Base-by-base conservation (phyloP, 441 rosid species). In the Gossypium schwendimanii region DNA sequence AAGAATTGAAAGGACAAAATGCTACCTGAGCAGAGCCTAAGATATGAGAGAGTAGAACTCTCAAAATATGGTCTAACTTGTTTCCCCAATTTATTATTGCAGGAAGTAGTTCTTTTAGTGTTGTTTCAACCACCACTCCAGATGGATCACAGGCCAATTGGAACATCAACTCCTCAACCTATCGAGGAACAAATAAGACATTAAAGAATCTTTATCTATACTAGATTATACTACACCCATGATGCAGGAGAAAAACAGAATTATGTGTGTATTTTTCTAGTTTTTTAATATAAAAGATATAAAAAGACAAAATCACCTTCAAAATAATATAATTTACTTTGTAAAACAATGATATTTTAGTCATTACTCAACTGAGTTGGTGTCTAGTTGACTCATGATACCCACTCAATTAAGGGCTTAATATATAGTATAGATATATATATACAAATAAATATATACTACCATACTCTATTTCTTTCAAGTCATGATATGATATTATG, bases 91-190 rank as follows among this genome's bases (percentile, higher is more conserved):
- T 88, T 71, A 91, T 84, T 49, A 92, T 81, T 52, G 94, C 88
- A 75, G 98, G 99, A 83, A 95, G 89, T 71, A 95, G 82, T 79
- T 89, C 96, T 76, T 85, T 87, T 61, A 95, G 75, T 66, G 98
- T 85, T 77, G 98, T 85, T 81, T 91, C 94, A 52, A 95, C 99
- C 76, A 95, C 99, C 80, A 93, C 82, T 73, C 97, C 97, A 66
- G 98, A 87, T 26, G 96, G 98, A 85, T 95, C 98, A 39, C 93
- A 85, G 60, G 85, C 87, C 86, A 95, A 81, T 80, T 88, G 97
- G 81, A 95, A 95, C 98, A 92, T 85, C 87, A 95, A 77, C 81
- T 88, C 99, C 81, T 91, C 98, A 69, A 95, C 96, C 99, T 92
- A 80, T 73, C 78, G 87, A 80, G 70, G 84, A 77, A 74, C 60